Evolutionary conservation across 495 filamentous ascomycete species (phyloP).

Genomic region (Aspergillus taichungensis): DNA sequence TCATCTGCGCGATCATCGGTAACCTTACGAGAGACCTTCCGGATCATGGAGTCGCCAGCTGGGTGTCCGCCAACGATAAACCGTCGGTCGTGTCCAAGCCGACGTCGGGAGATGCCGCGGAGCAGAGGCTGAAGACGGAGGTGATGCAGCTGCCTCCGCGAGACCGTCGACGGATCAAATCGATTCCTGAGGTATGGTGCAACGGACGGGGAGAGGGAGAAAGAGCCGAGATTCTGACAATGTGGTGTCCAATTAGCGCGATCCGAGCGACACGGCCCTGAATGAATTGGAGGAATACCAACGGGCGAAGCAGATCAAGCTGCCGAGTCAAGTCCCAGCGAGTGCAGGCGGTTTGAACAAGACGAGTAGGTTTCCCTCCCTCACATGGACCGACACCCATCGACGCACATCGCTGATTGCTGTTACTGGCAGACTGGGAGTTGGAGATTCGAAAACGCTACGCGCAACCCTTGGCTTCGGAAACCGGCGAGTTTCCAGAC

Average conservation of each 20-base stretch:
- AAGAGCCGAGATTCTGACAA: conserved; percentile 2
- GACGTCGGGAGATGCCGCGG: conserved; percentile 77
- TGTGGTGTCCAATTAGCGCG: conserved; percentile 40
- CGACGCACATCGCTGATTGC: background rate
- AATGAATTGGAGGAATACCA: conserved; percentile 62
- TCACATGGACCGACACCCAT: conserved; percentile 13
- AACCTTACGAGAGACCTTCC: conserved; percentile 85
- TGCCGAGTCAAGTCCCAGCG: conserved; percentile 65
- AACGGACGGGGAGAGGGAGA: background rate
- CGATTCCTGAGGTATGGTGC: conserved; percentile 48
- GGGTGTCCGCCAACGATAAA: conserved; percentile 95
- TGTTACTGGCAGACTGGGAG: conserved; percentile 57
- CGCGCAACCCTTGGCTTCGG: conserved; percentile 72
- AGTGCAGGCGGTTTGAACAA: conserved; percentile 78
- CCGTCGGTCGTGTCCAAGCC: conserved; percentile 72
- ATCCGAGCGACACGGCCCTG: conserved; percentile 53
- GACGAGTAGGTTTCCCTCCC: conserved; percentile 58
- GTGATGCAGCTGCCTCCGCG: conserved; percentile 85
- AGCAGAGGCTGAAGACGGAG: conserved; percentile 83
- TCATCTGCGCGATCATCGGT: conserved; percentile 73
- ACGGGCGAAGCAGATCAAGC: conserved; percentile 54
- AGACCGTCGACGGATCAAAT: conserved; percentile 82
- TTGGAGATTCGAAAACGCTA: conserved; percentile 91
- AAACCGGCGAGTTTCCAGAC: conserved; percentile 92
- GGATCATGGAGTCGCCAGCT: conserved; percentile 83